Conservation (phyloP, 2,329 filamentous ascomycete genomes). For the Epichloe gansuensis region DNA sequence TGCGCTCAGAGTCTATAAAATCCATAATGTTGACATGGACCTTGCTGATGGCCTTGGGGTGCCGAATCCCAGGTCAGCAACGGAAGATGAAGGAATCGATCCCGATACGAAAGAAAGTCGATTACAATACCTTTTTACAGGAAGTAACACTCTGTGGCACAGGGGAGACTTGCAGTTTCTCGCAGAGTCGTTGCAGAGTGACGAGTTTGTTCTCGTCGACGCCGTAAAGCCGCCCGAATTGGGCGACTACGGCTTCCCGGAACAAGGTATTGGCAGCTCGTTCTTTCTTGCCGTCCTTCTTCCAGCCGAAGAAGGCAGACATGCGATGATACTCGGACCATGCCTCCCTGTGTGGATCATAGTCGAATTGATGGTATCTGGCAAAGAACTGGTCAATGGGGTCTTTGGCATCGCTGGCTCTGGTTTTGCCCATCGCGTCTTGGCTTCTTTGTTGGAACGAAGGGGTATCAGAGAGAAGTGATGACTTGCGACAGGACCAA, state of each 20-base stretch:
- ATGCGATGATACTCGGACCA: conserved; percentile 1
- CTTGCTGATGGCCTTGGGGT: neutral
- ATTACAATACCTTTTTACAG: neutral
- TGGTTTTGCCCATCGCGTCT: neutral
- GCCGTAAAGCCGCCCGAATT: neutral
- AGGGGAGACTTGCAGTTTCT: neutral
- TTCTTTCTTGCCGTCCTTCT: neutral
- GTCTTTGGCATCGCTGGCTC: too few relatives aligned
- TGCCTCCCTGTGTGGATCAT: neutral
- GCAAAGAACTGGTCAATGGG: neutral
- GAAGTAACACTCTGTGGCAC: neutral
- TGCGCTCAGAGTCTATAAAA: conserved; percentile 4
- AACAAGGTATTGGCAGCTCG: neutral
- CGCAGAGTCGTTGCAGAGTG: neutral
- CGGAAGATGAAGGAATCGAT: neutral
- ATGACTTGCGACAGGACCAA: too few relatives aligned
- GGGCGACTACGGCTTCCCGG: neutral
- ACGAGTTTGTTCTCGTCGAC: neutral
- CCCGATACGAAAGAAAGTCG: neutral
- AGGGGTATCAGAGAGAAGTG: neutral
- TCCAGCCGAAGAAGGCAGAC: neutral
- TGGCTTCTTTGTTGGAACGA: neutral
- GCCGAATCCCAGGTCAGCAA: neutral
- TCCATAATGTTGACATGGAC: conserved; percentile 4
- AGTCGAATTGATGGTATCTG: neutral